These are phyloP conservation scores for Coemansia erecta DNA, from an alignment of 192 early-diverging fungal species.

Conservation along the genomic window DNA sequence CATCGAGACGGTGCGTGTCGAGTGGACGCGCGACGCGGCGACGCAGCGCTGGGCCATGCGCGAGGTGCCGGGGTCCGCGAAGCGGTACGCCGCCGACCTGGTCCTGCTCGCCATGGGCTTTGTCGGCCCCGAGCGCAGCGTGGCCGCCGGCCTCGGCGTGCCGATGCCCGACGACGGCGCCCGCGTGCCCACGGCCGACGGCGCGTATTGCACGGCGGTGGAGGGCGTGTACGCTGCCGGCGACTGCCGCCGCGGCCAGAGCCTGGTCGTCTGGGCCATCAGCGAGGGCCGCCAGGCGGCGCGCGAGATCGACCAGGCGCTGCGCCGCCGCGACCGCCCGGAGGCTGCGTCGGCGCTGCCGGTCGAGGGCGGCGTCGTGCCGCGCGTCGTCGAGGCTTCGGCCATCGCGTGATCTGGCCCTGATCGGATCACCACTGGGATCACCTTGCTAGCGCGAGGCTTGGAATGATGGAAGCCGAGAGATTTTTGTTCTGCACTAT, in stretches of 20 bases:
- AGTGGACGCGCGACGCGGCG: conserved; percentile 82
- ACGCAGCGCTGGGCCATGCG: conserved; percentile 81
- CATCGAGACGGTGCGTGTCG: conserved; percentile 92
- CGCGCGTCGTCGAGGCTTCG: conserved; percentile 50
- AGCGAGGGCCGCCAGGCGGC: conserved; percentile 96
- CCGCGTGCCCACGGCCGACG: conserved; percentile 80
- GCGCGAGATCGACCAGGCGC: conserved; percentile 81
- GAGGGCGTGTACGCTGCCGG: conserved; percentile 92
- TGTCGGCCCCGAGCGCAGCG: conserved; percentile 84
- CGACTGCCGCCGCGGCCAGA: conserved; percentile 95
- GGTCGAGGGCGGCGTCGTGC: conserved; percentile 81
- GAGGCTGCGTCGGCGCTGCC: conserved; percentile 73
- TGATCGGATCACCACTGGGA: not conserved
- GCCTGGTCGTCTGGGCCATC: conserved; percentile 96
- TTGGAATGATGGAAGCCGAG: no score
- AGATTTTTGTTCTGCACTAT: no score
- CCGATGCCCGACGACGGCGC: conserved; percentile 62
- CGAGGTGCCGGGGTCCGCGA: conserved; percentile 81
- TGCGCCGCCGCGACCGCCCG: conserved; percentile 52
- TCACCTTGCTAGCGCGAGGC: no score
- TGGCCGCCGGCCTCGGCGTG: conserved; percentile 77
- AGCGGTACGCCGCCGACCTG: conserved; percentile 85
- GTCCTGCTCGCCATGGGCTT: conserved; percentile 96
- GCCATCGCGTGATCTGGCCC: not conserved
- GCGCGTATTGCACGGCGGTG: conserved; percentile 75